Percentiles rank a stretch among this genome's conserved stretches.
These are phyloP conservation scores for Umbelopsis ramanniana DNA, from an alignment of 192 early-diverging fungal species.

Conservation along the genomic window DNA sequence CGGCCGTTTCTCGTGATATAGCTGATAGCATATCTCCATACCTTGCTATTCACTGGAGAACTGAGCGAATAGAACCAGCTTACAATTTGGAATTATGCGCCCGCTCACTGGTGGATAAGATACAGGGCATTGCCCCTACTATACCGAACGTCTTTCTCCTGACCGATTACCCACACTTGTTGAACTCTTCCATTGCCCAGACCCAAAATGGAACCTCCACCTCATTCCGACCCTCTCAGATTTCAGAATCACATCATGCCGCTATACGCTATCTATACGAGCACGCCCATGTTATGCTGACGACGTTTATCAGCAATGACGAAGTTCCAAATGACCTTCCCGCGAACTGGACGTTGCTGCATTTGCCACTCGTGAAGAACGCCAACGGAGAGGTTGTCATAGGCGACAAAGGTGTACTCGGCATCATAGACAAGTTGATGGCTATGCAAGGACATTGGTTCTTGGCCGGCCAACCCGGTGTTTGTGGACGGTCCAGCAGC, in stretches of 20 bases:
- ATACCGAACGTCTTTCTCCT: slow-evolving; percentile 35
- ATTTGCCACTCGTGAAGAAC: slow-evolving; percentile 2
- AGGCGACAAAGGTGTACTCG: slow-evolving; percentile 29
- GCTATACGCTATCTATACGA: slow-evolving; percentile 38
- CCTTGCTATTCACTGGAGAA: slow-evolving; percentile 45
- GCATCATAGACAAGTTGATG: slow-evolving; percentile 42
- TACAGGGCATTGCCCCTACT: neutral
- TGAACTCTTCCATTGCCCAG: slow-evolving; percentile 6
- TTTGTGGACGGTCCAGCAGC: slow-evolving; percentile 36
- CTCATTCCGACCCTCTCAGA: slow-evolving; percentile 18
- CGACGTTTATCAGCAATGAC: neutral
- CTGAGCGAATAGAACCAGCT: slow-evolving; percentile 23
- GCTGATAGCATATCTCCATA: slow-evolving; percentile 22
- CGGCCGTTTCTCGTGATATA: slow-evolving; percentile 18
- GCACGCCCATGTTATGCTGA: slow-evolving; percentile 27
- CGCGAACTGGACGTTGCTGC: slow-evolving; percentile 32
- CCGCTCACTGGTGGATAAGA: slow-evolving; percentile 17
- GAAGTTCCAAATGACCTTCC: neutral
- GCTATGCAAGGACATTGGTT: slow-evolving; percentile 38
- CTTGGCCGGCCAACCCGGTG: slow-evolving; percentile 35
- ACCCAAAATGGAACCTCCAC: neutral
- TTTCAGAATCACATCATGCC: slow-evolving; percentile 31
- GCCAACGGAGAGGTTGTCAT: neutral
- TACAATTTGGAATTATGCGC: slow-evolving; percentile 32
- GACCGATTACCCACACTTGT: slow-evolving; percentile 43